Base-by-base conservation (phyloP, 345 rosid genomes). In the Limnanthes douglasii region DNA sequence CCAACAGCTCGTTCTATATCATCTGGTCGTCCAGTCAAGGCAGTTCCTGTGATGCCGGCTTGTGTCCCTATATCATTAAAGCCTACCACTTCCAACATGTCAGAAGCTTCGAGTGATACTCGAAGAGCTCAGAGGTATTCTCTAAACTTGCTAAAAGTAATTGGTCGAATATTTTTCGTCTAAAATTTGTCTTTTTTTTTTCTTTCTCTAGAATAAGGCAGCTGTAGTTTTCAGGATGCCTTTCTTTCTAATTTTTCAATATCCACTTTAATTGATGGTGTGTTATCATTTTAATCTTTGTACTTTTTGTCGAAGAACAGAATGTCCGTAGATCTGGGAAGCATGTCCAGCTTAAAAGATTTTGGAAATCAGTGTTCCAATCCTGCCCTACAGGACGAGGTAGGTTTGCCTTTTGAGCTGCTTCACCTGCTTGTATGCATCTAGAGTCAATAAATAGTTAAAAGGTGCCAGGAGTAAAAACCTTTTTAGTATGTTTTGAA, bases 311-410 rank as follows among this genome's bases (percentile, higher is more conserved):
- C 28, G 14, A 45, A 2, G 32, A 58, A 61, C 57, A 75, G 92
- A 46, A 32, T 63, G 37, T 59, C 82, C 14, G 18, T 62, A 2
- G 86, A 86, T 55, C 5, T 62, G 44, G 86, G 84, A 35, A 73
- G 53, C 59, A 37, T 49, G 10, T 52, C 60, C 17, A 62, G 39
- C 57, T 16, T 66, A 25, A 73, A 63, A 60, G 94, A 65, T 41
- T 41, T 39, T 58, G 61, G 72, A 21, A 60, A 26, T 37, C 72
- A 66, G 33, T 73, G 59, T 8, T 68, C 93, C 34, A 46, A 62
- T 39, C 78, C 94, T 37, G 75, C 77, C 59, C 60, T 78, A 39
- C 85, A 81, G 55, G 86, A 86, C 59, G 94, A 82, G 85, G 96
- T 78, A 57, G 28, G 59, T 23, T 18, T 25, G 24, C 27, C 18